A percentile compares a stretch with the other conserved stretches of the same genome.
Evolutionary conservation across 495 filamentous ascomycete species (phyloP).

Genomic region (Cercophora sp.): DNA sequence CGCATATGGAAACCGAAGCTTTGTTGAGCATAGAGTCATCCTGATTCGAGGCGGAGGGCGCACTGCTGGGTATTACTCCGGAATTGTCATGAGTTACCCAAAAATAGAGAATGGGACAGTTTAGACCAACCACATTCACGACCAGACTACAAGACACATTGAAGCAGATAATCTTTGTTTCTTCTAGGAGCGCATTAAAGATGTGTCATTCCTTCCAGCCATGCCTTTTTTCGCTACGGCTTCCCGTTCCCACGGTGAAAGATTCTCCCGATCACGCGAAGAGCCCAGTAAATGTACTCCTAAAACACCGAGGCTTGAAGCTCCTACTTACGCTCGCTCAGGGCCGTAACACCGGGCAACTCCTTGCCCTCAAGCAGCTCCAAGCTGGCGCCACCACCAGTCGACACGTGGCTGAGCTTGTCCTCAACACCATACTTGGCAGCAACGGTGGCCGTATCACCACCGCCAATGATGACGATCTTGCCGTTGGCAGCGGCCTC

Average conservation of each 20-base stretch:
- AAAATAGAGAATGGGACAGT: too few relatives aligned
- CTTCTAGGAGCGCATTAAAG: not conserved
- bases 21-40: too few relatives aligned
- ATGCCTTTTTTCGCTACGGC: not conserved
- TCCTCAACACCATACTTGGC: conserved; percentile 95
- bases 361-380: conserved; percentile 98
- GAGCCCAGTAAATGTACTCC: too few relatives aligned
- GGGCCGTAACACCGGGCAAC: conserved; percentile 85
- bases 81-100: too few relatives aligned
- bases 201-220: not conserved
- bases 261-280: too few relatives aligned
- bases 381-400: conserved; percentile 90
- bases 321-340: conserved; percentile 63
- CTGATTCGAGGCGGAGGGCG: too few relatives aligned
- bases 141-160: too few relatives aligned
- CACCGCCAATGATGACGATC: conserved; percentile 97
- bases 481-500: conserved; percentile 71
- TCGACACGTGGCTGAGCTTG: conserved; percentile 97
- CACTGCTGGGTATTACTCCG: too few relatives aligned
- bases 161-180: not conserved
- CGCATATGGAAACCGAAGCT: too few relatives aligned
- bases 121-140: too few relatives aligned
- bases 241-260: not conserved
- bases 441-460: conserved; percentile 96
- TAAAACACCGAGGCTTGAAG: too few relatives aligned